A percentile compares a stretch with the other conserved stretches of the same genome.
phyloP scores from a whole-genome alignment of 371 early-diverging fungal species.

The Apophysomyces sp. region DNA sequence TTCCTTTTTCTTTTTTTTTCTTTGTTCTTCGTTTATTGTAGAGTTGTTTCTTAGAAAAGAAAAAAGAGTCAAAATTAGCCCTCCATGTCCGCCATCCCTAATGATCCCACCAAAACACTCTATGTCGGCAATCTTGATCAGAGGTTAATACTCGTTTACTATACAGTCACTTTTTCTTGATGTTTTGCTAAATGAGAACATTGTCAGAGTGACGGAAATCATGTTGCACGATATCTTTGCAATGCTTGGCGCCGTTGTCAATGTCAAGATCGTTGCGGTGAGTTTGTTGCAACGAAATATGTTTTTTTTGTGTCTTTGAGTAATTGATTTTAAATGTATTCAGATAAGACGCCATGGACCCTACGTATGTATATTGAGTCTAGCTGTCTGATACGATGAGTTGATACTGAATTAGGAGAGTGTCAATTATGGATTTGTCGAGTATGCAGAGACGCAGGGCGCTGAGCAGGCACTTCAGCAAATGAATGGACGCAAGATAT shows the following conservation, averaged over 20 bases:
- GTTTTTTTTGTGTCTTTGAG: background rate
- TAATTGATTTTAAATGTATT: conserved; percentile 2
- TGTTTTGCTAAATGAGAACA: background rate
- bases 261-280: conserved; percentile 81
- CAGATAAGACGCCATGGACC: conserved; percentile 37
- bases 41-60: background rate
- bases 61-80: background rate
- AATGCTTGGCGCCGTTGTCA: conserved; percentile 65
- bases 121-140: conserved; percentile 91
- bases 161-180: background rate
- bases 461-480: conserved; percentile 67
- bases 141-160: conserved; percentile 31
- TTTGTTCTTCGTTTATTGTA: background rate
- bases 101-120: conserved; percentile 26
- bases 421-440: conserved; percentile 82
- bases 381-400: background rate
- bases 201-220: conserved; percentile 63
- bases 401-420: conserved; percentile 35
- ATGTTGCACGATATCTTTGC: conserved; percentile 77
- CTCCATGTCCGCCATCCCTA: conserved; percentile 4
- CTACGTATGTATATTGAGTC: conserved; percentile 9
- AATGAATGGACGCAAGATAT: conserved; percentile 67
- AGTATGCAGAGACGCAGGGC: conserved; percentile 61
- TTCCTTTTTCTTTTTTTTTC: background rate
- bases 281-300: conserved; percentile 42